Percentiles rank a stretch among this genome's conserved stretches.
Evolutionary conservation across 2,329 filamentous ascomycete genomes (phyloP).

Genomic region (Colletotrichum musae): DNA sequence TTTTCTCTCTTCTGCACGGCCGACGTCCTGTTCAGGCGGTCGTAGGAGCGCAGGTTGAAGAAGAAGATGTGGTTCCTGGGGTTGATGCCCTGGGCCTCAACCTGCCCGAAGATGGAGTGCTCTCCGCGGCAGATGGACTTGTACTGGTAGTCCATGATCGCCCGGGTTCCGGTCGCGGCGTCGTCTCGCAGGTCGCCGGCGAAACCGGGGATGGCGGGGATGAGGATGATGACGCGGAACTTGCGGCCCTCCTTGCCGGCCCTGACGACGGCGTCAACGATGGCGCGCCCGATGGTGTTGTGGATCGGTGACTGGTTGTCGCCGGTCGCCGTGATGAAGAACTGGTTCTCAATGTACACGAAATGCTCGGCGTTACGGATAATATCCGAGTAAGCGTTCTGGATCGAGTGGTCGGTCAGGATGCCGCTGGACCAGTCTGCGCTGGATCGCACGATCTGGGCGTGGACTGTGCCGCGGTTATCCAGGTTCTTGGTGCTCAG

Average conservation of each 20-base stretch:
- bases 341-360: slow-evolving; percentile 98
- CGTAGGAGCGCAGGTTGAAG: slow-evolving; percentile 94
- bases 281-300: slow-evolving; percentile 89
- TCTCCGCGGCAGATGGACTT: slow-evolving; percentile 94
- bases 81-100: slow-evolving; percentile 80
- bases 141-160: slow-evolving; percentile 99
- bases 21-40: slow-evolving; percentile 88
- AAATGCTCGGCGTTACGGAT: slow-evolving; percentile 92
- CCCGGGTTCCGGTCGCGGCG: slow-evolving; percentile 87
- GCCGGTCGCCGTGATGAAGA: slow-evolving; percentile 96
- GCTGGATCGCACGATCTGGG: slow-evolving; percentile 91
- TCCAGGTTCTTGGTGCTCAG: slow-evolving; percentile 75
- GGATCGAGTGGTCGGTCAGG: slow-evolving; percentile 85
- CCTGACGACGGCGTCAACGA: slow-evolving; percentile 89
- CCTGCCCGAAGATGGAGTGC: slow-evolving; percentile 88
- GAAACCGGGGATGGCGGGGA: slow-evolving; percentile 94
- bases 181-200: slow-evolving; percentile 89
- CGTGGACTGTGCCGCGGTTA: slow-evolving; percentile 80
- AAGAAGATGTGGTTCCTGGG: slow-evolving; percentile 88
- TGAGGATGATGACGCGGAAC: slow-evolving; percentile 90
- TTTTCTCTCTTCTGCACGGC: slow-evolving; percentile 82
- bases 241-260: slow-evolving; percentile 88
- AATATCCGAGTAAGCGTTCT: slow-evolving; percentile 87
- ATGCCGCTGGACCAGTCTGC: slow-evolving; percentile 96
- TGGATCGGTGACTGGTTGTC: slow-evolving; percentile 88